Evolutionary conservation across 2,329 filamentous ascomycete genomes (phyloP), one percentile per base, ranked within the genome.

Genomic region (Coniochaeta sp.): DNA sequence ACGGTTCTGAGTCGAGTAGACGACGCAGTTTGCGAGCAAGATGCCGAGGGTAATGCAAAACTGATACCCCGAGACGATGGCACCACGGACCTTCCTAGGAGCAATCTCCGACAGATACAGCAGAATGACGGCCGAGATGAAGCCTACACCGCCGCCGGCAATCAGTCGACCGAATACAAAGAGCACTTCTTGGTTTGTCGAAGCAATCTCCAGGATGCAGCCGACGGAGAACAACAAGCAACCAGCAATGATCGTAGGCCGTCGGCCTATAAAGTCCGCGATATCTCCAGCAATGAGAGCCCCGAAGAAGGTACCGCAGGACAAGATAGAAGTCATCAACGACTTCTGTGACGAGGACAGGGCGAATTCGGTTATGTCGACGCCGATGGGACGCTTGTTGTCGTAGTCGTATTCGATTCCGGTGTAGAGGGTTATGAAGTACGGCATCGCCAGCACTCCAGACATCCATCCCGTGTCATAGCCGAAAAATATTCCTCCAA

Each of bases 31-130:
- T 45, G 86, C 86, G 52, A 89, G 67, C 59, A 89, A 72, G 55
- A 90, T 73, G 64, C 86, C 86, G 55, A 89, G 77, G 48, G 86
- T 89, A 67, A 90, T 85, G 66, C 81, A 87, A 72, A 89, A 89
- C 67, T 89, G 86, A 69, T 90, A 90, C 2, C 83, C 85, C 1
- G 84, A 81, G 9, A 91, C 85, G 54, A 89, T 75, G 51, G 85
- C 83, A 61, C 86, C 86, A 62, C 86, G 82, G 53, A 89, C 79
- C 62, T 81, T 83, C 65, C 74, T 76, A 30, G 82, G 81, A 28
- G 71, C 70, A 55, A 72, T 72, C 59, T 74, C 85, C 45, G 81
- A 84, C 83, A 89, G 87, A 74, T 88, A 87, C 51, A 86, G 70
- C 59, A 86, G 83, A 64, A 86, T 81, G 56, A 84, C 79, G 56